Percentiles rank a stretch among this genome's conserved stretches.
phyloP scores from a whole-genome alignment of 2,329 filamentous ascomycete genomes.

The Colletotrichum australisinense region DNA sequence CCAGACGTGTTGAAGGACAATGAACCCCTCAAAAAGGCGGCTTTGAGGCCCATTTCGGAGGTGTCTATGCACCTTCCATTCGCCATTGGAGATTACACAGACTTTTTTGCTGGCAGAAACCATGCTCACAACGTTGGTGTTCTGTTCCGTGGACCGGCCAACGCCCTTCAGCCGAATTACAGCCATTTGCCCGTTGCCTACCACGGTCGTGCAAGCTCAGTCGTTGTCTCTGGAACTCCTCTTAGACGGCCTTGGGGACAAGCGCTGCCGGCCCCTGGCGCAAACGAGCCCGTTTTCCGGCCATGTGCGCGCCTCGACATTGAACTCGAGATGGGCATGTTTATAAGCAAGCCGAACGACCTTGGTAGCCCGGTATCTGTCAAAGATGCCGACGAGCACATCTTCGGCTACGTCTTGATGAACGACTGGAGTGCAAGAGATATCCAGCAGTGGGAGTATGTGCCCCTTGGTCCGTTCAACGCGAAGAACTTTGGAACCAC shows the following conservation, averaged over 20 bases:
- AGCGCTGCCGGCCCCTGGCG: constrained; percentile 47
- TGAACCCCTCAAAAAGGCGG: background rate
- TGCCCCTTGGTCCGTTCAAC: constrained; percentile 71
- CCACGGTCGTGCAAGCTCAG: constrained; percentile 76
- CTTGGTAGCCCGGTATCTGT: constrained; percentile 75
- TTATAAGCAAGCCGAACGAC: constrained; percentile 74
- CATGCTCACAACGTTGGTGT: constrained; percentile 74
- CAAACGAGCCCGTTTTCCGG: constrained; percentile 65
- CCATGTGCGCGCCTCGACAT: constrained; percentile 75
- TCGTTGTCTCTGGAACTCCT: constrained; percentile 77
- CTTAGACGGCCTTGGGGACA: constrained; percentile 77
- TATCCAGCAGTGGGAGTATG: constrained; percentile 71
- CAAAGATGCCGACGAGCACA: constrained; percentile 72
- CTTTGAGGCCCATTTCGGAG: constrained; percentile 42
- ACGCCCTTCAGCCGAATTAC: constrained; percentile 80
- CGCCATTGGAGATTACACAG: constrained; percentile 80
- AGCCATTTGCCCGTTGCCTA: constrained; percentile 80
- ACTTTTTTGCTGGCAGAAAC: constrained; percentile 81
- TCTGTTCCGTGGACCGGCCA: constrained; percentile 75
- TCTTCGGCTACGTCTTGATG: constrained; percentile 78
- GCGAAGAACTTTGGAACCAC: constrained; percentile 70
- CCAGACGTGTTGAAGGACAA: constrained; percentile 27
- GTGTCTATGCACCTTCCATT: constrained; percentile 75
- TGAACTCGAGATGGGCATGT: constrained; percentile 82
- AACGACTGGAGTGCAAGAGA: constrained; percentile 75